phyloP scores from a whole-genome alignment of 1,139 yeast species.

The Blastobotrys aristatus region DNA sequence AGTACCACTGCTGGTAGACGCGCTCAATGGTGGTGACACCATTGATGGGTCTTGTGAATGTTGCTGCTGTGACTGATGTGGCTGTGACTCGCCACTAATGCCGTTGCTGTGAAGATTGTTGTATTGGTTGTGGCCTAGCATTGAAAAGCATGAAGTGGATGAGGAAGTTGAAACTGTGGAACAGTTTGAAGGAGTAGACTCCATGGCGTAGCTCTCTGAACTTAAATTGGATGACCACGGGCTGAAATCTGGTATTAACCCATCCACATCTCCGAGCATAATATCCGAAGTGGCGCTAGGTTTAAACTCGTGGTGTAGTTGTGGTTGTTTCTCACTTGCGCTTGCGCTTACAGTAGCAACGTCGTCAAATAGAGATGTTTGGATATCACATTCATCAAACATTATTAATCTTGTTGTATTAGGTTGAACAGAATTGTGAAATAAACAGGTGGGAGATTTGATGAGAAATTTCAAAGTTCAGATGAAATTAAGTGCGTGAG shows the following conservation, averaged over 20 bases:
- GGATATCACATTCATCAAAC: constrained; percentile 5
- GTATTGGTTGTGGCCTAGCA: background rate
- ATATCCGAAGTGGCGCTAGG: background rate
- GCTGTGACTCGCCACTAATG: background rate
- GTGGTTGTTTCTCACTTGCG: background rate
- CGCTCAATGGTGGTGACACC: constrained; percentile 4
- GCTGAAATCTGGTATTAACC: constrained; percentile 4
- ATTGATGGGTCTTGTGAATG: background rate
- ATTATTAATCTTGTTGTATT: background rate
- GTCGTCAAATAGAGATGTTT: background rate
- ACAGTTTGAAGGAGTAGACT: constrained; percentile 4
- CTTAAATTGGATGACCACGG: constrained; percentile 4
- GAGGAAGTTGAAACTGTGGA: background rate
- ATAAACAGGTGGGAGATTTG: too few relatives aligned
- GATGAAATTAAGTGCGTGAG: too few relatives aligned
- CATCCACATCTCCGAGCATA: constrained; percentile 4
- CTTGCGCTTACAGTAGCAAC: constrained; percentile 1
- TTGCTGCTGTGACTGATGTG: background rate
- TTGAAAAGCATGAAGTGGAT: background rate
- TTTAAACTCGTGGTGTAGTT: background rate
- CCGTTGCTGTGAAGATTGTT: background rate
- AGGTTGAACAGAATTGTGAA: background rate
- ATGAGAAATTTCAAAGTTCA: background rate
- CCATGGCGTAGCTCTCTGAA: constrained; percentile 5
- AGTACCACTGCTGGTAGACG: background rate